Base-by-base conservation (phyloP, 176 grass and related monocot genomes). In the Canna indica region DNA sequence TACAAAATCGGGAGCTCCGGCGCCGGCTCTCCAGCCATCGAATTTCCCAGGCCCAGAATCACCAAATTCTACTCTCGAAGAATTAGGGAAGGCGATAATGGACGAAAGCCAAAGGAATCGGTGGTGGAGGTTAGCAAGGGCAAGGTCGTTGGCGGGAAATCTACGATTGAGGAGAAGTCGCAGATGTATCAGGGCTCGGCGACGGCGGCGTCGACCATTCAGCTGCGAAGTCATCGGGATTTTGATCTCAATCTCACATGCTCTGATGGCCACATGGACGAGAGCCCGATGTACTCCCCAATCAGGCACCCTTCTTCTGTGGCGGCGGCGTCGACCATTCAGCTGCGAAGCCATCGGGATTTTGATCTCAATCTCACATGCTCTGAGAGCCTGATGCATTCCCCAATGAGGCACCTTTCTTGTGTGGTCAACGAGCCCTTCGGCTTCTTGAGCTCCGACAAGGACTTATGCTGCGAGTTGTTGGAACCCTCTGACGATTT, bases 171-270 rank as follows among this genome's bases (percentile, higher is more conserved):
- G 46, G 69, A 71, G 20, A 59, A 35, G 71, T 61, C 71, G 11
- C 71, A 73, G 35, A 60, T 73, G 35, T 73, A 53, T 29, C 71
- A 60, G 71, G 60, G 22, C 11, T 73, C n/a, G n/a, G n/a, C n/a
- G n/a, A n/a, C 54, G 12, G 71, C 11, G 34, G 52, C 71, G 52
- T 54, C 18, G 16, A 41, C 7, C 25, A 31, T 29, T 4, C 2
- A 39, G 22, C 35, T 24, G 15, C 28, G 1, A 10, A 11, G 56
- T 47, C 48, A 77, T 45, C 75, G 20, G 15, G 79, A 78, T 29
- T 82, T 84, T 58, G 66, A 82, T 58, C 79, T n/a, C n/a, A n/a
- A n/a, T n/a, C n/a, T 88, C 73, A 47, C 79, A 38, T 88, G 79
- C 82, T 69, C 79, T 38, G 85, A 91, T 79, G 59, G 67, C n/a